Evolutionary conservation across 129 eudicot species (phyloP).

Genomic region (Flaveria ramosissima): DNA sequence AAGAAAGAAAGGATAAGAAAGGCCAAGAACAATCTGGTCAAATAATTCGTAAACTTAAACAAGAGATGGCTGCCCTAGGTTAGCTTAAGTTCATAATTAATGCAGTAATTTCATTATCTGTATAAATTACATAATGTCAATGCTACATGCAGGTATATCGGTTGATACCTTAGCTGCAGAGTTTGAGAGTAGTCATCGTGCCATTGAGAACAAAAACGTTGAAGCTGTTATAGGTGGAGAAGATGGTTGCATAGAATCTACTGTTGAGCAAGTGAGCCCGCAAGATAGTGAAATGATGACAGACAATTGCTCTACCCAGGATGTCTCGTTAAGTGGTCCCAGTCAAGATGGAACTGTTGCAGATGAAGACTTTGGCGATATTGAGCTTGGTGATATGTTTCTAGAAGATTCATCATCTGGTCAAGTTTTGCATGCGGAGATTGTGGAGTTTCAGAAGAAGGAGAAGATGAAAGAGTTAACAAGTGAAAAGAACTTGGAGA

Average conservation of each 20-base stretch:
- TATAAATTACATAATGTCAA: conserved; percentile 7
- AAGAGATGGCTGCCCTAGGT: conserved; percentile 94
- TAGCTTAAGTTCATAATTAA: conserved; percentile 13
- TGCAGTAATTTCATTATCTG: conserved; percentile 2
- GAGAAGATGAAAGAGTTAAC: conserved; percentile 70
- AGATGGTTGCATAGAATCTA: conserved; percentile 33
- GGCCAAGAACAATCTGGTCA: conserved; percentile 80
- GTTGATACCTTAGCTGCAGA: conserved; percentile 64
- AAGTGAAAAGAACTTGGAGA: conserved; percentile 66
- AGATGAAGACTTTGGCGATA: conserved; percentile 62
- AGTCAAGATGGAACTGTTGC: conserved; percentile 38
- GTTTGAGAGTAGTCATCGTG: conserved; percentile 45
- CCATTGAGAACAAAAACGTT: conserved; percentile 35
- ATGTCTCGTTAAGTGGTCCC: conserved; percentile 37
- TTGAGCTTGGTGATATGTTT: conserved; percentile 85
- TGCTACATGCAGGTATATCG: conserved; percentile 62
- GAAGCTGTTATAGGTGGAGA: conserved; percentile 31
- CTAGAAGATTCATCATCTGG: conserved; percentile 55
- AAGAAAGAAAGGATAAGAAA: conserved; percentile 74
- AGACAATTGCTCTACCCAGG: conserved; percentile 30
- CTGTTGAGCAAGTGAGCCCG: conserved; percentile 28
- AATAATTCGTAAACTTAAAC: conserved; percentile 81
- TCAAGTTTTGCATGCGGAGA: conserved; percentile 52
- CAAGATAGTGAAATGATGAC: conserved; percentile 24
- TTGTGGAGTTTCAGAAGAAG: conserved; percentile 71